Base-by-base conservation (phyloP, 208 protist genomes). In the Leishmania turanica region DNA sequence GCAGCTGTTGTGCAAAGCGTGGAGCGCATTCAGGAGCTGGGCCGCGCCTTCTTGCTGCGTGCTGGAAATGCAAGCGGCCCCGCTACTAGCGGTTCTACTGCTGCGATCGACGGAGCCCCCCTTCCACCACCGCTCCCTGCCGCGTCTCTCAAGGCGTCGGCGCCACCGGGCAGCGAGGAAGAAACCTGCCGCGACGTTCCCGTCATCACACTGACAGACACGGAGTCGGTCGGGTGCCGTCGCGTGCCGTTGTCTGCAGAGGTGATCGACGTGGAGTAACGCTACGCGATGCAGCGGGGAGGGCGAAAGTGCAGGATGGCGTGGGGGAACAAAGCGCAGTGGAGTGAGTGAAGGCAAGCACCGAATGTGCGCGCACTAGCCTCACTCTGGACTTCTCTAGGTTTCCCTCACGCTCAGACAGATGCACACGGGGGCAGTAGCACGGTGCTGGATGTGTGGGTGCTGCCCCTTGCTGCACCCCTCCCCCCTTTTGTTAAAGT, bases 241-340 rank as follows among this genome's bases (percentile, higher is more conserved):
- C 77, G 77, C 51, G 53, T 54, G 58, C 68, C 76, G 42, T 81
- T 77, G 19, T 27, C n/a, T 54, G 74, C 78, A 11, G 62, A 86
- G 51, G 82, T 86, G 45, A 82, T 86, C 11, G 78, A 82, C 58
- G 77, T 86, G 49, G 82, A 82, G 53, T 86, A 75, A 74, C 40
- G 56, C 15, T 47, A 9, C 34, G 8, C 37, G 11, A 51, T 47
- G 37, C 27, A 15, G 49, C 47, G 34, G 51, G 3, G 15, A 6
- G 34, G 6, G 72, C 69, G 69, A 73, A 21, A 19, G 40, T 73
- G n/a, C 45, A 45, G 9, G 27, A 53, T 73, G 51, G 3, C 72
- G 53, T 56, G 47, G 11, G 40, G 7, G 40, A 13, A 15, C 31
- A 54, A 19, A 54, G 21, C 31, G 47, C 19, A 15, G 47, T 76